Evolutionary conservation across 2,329 filamentous ascomycete genomes (phyloP).

Genomic region (Cladophialophora exuberans): DNA sequence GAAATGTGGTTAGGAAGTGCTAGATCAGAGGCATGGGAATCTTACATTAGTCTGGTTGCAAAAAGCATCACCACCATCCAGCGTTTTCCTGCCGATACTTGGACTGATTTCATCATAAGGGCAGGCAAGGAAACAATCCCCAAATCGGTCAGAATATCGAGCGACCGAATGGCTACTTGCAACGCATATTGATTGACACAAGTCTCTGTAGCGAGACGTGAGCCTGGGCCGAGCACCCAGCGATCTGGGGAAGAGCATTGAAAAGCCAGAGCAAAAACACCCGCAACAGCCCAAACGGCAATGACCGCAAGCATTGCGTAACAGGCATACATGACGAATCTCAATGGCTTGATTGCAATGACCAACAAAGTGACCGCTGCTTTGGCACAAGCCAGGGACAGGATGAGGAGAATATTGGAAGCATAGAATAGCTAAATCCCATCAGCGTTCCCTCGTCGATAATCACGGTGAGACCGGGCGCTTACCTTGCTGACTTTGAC

Average conservation of each 20-base stretch:
- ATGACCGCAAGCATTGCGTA: slow-evolving; percentile 26
- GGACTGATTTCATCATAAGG: slow-evolving; percentile 33
- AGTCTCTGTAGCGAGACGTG: slow-evolving; percentile 19
- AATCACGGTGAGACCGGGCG: neutral
- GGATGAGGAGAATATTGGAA: slow-evolving; percentile 32
- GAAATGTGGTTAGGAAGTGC: neutral
- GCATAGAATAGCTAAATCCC: slow-evolving; percentile 30
- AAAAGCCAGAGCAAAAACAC: slow-evolving; percentile 29
- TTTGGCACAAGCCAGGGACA: slow-evolving; percentile 31
- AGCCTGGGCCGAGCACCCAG: slow-evolving; percentile 22
- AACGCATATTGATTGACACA: slow-evolving; percentile 33
- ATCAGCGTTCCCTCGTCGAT: slow-evolving; percentile 5
- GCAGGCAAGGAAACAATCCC: slow-evolving; percentile 31
- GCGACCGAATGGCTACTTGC: slow-evolving; percentile 27
- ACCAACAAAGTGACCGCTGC: slow-evolving; percentile 33
- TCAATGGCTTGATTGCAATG: slow-evolving; percentile 34
- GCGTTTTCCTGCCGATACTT: slow-evolving; percentile 25
- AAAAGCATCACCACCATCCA: slow-evolving; percentile 33
- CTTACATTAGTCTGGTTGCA: slow-evolving; percentile 32
- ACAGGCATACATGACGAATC: slow-evolving; percentile 28
- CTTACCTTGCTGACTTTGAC: slow-evolving; percentile 31
- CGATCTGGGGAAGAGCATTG: slow-evolving; percentile 32
- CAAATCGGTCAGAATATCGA: slow-evolving; percentile 33
- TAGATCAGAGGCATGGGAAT: neutral
- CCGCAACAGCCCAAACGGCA: slow-evolving; percentile 28